Evolutionary conservation across 225 moss, liverwort and hornwort genomes (phyloP), one percentile per base, ranked within the genome.

Genomic region (Polytrichum formosum): DNA sequence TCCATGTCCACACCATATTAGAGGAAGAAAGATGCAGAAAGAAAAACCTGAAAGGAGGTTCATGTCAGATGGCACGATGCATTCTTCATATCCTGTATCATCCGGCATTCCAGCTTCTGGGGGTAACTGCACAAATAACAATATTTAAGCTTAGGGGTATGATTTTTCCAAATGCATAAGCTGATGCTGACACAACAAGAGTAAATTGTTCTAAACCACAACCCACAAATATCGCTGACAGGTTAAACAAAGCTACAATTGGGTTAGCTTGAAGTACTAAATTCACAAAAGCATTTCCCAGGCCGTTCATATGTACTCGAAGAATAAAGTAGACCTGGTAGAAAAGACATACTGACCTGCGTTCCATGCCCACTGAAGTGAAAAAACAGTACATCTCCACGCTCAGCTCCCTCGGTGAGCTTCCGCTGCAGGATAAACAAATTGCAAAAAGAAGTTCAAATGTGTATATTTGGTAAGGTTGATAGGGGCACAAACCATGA

Each of bases 1-100:
- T 16, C 10, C 46, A 46, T 16, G 46, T 46, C 16, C 46, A 46
- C 46, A 46, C 16, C 46, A 46, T 46, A 46, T 46, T 46, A 10
- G 16, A 46, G 46, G 46, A 46, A 46, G 46, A 46, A 46, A 13
- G 46, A 46, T 46, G 33, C 53, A 53, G 37, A 62, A 59, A 55
- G 28, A 25, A 54, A 68, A 25, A 94, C 93, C 93, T 67, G 93
- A 84, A 67, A 94, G 53, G 9, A 94, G 70, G 64, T 94, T 94
- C 79, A 91, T 86, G 78, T 94, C 93, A 58, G 74, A 71, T 17
- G 93, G 93, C 31, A 91, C 91, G 61, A 94, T 86, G 68, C 89
- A 90, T 75, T 94, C 93, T 63, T 91, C 91, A 29, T 80, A 83
- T 23, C 91, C 93, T 37, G 87, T 84, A 33, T 90, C 90, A 71